These are phyloP conservation scores for Phylloporus sp. DNA, from an alignment of 768 basidiomycete species.

Conservation along the genomic window DNA sequence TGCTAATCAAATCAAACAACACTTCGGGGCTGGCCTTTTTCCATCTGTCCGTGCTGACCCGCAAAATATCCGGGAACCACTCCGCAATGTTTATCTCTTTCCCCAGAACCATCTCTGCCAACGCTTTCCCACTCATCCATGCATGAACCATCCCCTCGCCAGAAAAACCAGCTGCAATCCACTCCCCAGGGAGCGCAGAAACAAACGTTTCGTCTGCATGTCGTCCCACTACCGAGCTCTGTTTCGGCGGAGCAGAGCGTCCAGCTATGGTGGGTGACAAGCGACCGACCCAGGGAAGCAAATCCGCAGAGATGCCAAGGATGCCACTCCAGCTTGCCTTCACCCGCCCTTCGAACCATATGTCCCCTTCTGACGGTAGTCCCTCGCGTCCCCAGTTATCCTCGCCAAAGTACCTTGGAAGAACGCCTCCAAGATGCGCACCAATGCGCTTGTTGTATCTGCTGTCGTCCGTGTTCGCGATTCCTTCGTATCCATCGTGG, in stretches of 20 bases:
- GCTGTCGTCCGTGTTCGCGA: constrained; percentile 40
- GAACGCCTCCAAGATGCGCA: constrained; percentile 40
- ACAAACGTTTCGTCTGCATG: not conserved
- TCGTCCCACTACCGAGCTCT: not conserved
- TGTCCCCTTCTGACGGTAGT: constrained; percentile 12
- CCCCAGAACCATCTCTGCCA: constrained; percentile 57
- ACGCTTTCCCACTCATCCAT: constrained; percentile 59
- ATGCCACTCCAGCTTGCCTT: constrained; percentile 64
- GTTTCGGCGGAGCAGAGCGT: constrained; percentile 26
- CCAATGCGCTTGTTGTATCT: constrained; percentile 26
- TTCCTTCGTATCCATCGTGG: constrained; percentile 28
- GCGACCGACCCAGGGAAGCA: constrained; percentile 69
- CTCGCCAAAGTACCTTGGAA: constrained; percentile 53
- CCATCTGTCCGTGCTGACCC: constrained; percentile 49
- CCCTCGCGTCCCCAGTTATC: constrained; percentile 39
- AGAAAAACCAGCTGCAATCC: constrained; percentile 68
- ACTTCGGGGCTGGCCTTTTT: constrained; percentile 48
- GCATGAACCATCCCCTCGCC: constrained; percentile 76
- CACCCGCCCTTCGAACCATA: constrained; percentile 44
- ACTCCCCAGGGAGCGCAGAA: constrained; percentile 51
- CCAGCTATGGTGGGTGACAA: constrained; percentile 48
- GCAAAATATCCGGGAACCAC: constrained; percentile 51
- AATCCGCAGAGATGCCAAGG: constrained; percentile 58
- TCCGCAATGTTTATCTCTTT: constrained; percentile 30
- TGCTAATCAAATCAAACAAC: constrained; percentile 23